Base-by-base conservation (phyloP, 768 basidiomycete genomes). In the Leccinum barrowsii region DNA sequence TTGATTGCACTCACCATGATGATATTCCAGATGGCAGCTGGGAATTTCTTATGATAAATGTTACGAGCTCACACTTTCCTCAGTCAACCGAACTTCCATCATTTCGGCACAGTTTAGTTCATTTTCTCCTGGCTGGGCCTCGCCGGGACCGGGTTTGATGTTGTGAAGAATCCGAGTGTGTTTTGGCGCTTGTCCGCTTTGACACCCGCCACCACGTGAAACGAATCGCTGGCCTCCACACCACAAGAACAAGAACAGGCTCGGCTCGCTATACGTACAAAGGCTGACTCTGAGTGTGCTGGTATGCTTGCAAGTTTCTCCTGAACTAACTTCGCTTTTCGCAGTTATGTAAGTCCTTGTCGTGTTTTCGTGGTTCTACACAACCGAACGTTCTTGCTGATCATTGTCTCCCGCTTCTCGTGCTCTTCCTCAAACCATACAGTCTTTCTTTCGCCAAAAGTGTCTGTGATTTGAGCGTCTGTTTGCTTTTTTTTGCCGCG, bases 311-410 rank as follows among this genome's bases (percentile, higher is more conserved):
- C 61, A 59, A 63, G 56, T 56, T 63, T 55, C 56, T 65, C 54
- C 63, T 75, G 57, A 70, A 67, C 61, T 56, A 70, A 67, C 61
- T 55, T 55, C 19, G 51, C 63, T 62, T 56, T 46, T 71, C 47
- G 50, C 64, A 35, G 70, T 75, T 75, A 75, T 74, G 71, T 73
- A 74, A 72, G 72, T 72, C 61, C 60, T 21, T n/a, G 66, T 61
- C 37, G 60, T 61, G 62, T 67, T 63, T 62, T 68, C 40, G 59
- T 67, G 60, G 59, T 66, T 58, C 50, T 60, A 35, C 55, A 54
- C 62, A 56, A 60, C 62, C 62, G 49, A 65, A 47, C 52, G n/a
- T 59, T 24, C 44, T 55, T 64, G 60, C 73, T 70, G 64, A 70
- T 60, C 53, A 57, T 64, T 28, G 26, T 28, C 57, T 55, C 50